These are phyloP conservation scores for Paecilomyces variotii DNA, from an alignment of 2,329 filamentous ascomycete genomes.

Conservation along the genomic window DNA sequence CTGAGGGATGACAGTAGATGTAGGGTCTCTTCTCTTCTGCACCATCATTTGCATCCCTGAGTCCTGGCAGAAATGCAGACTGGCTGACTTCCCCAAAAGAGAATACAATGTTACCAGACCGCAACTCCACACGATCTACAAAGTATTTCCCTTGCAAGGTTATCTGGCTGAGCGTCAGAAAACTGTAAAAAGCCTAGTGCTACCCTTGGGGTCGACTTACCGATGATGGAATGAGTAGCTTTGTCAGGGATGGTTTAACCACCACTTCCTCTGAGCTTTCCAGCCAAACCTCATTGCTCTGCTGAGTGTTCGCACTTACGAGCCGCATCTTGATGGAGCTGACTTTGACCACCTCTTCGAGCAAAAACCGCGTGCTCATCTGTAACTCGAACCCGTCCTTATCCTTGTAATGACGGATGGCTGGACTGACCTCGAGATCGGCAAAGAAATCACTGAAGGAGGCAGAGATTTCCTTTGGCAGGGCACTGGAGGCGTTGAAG, in stretches of 20 bases:
- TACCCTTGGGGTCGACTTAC: conserved; percentile 23
- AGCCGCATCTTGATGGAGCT: conserved; percentile 59
- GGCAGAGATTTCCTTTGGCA: conserved; percentile 57
- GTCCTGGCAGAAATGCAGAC: conserved; percentile 24
- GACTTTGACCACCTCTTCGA: conserved; percentile 62
- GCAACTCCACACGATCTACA: conserved; percentile 62
- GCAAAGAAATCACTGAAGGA: conserved; percentile 68
- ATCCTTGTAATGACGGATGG: conserved; percentile 60
- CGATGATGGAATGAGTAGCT: conserved; percentile 42
- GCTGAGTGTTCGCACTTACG: conserved; percentile 38
- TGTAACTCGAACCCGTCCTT: conserved; percentile 68
- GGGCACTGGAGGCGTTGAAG: conserved; percentile 39
- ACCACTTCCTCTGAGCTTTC: conserved; percentile 40
- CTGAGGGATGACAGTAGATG: conserved; percentile 65
- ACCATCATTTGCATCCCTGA: conserved; percentile 25
- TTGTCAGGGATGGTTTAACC: conserved; percentile 50
- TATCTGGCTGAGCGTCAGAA: conserved; percentile 15
- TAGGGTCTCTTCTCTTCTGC: conserved; percentile 43
- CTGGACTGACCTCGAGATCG: conserved; percentile 57
- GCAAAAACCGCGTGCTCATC: conserved; percentile 61
- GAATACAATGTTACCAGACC: conserved; percentile 33
- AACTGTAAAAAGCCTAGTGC: not conserved
- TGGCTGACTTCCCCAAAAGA: conserved; percentile 20
- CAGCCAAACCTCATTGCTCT: conserved; percentile 60
- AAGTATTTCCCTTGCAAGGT: conserved; percentile 60